Percentiles rank a stretch among this genome's conserved stretches.
phyloP scores from a whole-genome alignment of 2,329 filamentous ascomycete genomes.

The Epichloe amarillans region DNA sequence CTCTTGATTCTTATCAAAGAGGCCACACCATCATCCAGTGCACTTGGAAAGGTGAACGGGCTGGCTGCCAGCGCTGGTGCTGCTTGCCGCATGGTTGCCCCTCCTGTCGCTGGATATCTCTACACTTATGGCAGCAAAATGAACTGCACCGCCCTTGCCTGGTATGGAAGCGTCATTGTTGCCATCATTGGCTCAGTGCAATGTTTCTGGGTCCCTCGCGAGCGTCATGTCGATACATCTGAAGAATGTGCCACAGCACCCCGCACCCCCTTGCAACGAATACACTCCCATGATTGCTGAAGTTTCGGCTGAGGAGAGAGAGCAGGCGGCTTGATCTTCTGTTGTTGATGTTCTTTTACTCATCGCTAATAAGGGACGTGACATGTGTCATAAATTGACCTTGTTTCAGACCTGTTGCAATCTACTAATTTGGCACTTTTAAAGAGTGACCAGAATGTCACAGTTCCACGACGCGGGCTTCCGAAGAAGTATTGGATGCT shows the following conservation, averaged over 20 bases:
- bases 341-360: neutral
- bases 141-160: conserved; percentile 47
- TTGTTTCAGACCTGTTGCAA: neutral
- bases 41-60: conserved; percentile 53
- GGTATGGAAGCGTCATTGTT: conserved; percentile 47
- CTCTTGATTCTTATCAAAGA: conserved; percentile 57
- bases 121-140: conserved; percentile 46
- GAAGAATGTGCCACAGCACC: conserved; percentile 16
- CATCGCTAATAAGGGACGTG: neutral
- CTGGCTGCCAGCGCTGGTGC: conserved; percentile 52
- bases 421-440: conserved; percentile 7
- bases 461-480: conserved; percentile 8
- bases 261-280: conserved; percentile 4
- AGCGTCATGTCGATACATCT: conserved; percentile 12
- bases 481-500: neutral
- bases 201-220: conserved; percentile 39
- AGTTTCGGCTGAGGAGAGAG: conserved; percentile 16
- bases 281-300: conserved; percentile 15
- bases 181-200: conserved; percentile 45
- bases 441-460: conserved; percentile 7
- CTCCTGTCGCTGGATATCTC: conserved; percentile 49
- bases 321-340: neutral
- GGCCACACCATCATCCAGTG: conserved; percentile 40
- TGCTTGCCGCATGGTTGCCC: conserved; percentile 53
- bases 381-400: neutral